These are phyloP conservation scores for Davidsoniella neocaledoniae DNA, from an alignment of 2,329 filamentous ascomycete genomes.

Conservation along the genomic window DNA sequence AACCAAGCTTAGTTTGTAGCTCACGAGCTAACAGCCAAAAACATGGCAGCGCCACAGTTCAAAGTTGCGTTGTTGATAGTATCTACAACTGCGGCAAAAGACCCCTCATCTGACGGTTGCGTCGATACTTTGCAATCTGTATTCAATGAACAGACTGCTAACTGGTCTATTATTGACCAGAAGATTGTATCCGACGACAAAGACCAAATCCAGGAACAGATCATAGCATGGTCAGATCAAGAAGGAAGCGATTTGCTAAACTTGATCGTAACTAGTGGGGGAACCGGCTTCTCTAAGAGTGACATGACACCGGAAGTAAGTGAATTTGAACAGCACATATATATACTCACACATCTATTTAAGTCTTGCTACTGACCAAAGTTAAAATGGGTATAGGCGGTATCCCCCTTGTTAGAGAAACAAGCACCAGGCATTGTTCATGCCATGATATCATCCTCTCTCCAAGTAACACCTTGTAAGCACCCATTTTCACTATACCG, in stretches of 20 bases:
- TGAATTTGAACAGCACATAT: not conserved
- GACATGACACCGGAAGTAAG: slow-evolving; percentile 78
- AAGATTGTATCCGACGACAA: slow-evolving; percentile 68
- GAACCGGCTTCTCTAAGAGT: slow-evolving; percentile 75
- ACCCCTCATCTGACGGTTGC: slow-evolving; percentile 64
- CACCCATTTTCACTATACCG: slow-evolving; percentile 12
- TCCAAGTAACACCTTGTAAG: slow-evolving; percentile 79
- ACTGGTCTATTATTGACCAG: slow-evolving; percentile 53
- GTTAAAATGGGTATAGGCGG: slow-evolving; percentile 36
- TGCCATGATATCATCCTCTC: slow-evolving; percentile 75
- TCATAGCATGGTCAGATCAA: slow-evolving; percentile 59
- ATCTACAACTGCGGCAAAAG: slow-evolving; percentile 72
- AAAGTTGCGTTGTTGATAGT: slow-evolving; percentile 69
- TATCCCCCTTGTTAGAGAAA: slow-evolving; percentile 63
- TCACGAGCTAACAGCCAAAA: not conserved
- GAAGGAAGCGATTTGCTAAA: slow-evolving; percentile 40
- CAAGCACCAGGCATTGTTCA: slow-evolving; percentile 86
- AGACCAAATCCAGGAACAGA: slow-evolving; percentile 54
- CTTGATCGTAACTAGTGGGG: slow-evolving; percentile 74
- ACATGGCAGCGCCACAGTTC: slow-evolving; percentile 30
- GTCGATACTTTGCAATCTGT: slow-evolving; percentile 49
- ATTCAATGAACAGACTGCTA: slow-evolving; percentile 39
- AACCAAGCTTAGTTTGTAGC: too few species aligned
- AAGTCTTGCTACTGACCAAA: slow-evolving; percentile 10
- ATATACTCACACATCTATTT: not conserved